Base-by-base conservation (phyloP, 805 yeast genomes). In the Yarrowia sp. region DNA sequence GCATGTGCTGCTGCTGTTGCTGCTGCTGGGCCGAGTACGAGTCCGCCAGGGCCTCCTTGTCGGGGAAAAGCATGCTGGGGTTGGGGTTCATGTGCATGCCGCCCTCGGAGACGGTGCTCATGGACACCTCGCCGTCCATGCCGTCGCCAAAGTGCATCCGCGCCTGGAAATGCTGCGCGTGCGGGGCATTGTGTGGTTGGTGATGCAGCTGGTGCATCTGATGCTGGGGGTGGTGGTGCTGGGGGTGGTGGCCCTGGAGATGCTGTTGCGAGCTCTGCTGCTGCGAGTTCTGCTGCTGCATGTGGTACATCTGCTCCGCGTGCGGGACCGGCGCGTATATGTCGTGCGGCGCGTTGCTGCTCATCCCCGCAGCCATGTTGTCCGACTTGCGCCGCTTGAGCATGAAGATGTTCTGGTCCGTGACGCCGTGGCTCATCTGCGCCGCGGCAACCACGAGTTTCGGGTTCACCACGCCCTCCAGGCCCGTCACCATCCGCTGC, bases 381-480 rank as follows among this genome's bases (percentile, higher is more conserved):
- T 55, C 61, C 21, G 47, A 38, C 36, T 55, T 55, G 7, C 61
- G 61, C 2, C 61, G 61, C 41, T 55, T 55, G 32, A 38, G 47
- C 36, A 39, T 19, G 22, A 55, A 29, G 14, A 38, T 27, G 29
- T 55, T 39, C 27, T 35, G 44, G 55, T 47, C 55, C n/a, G 55
- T 31, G 18, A 47, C 55, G 21, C 41, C 58, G 47, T 55, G 61
- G 47, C 47, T 18, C 33, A 55, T 27, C 29, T 55, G 61, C 8
- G 35, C 47, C 2, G 47, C 47, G 1, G 61, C 61, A 10, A 39
- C 46, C 27, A 55, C 61, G n/a, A 38, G 38, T 38, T 39, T 55
- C 21, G 61, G 61, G 36, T 55, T 55, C 13, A 55, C 61, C 10
- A 55, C 61, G 19, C 61, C 61, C 19, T 55, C 61, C 25, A 55